Evolutionary conservation across 805 yeast species (phyloP).

Genomic region (Sugiyamaella valdiviana): DNA sequence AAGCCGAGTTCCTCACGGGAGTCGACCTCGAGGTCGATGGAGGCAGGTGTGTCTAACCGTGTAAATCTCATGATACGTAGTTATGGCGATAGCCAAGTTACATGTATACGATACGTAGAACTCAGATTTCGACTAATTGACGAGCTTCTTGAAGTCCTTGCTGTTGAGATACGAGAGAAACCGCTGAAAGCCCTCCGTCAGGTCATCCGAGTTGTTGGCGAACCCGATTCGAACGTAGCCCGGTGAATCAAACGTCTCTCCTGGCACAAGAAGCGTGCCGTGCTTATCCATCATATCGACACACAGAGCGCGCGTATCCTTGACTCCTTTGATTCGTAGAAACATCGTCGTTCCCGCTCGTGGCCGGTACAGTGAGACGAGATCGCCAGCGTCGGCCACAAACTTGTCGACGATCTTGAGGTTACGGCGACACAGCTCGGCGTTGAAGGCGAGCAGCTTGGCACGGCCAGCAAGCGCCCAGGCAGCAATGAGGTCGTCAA

Average conservation of each 20-base stretch:
- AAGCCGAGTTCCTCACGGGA: conserved; percentile 36
- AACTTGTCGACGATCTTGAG: conserved; percentile 34
- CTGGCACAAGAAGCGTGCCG: conserved; percentile 42
- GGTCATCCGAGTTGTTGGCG: conserved; percentile 37
- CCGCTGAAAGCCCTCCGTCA: conserved; percentile 33
- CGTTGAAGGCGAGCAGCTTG: conserved; percentile 37
- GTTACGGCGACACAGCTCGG: conserved; percentile 37
- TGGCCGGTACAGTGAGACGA: conserved; percentile 39
- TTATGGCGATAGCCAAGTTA: background rate
- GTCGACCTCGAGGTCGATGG: conserved; percentile 35
- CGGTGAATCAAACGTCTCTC: conserved; percentile 40
- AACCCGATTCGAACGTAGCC: conserved; percentile 46
- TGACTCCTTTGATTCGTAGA: conserved; percentile 31
- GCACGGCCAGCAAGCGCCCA: conserved; percentile 37
- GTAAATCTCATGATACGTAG: no score
- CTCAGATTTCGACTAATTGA: background rate
- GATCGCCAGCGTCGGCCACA: conserved; percentile 31
- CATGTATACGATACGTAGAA: background rate
- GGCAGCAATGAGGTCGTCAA: conserved; percentile 43
- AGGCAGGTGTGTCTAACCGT: conserved; percentile 24
- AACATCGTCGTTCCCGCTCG: conserved; percentile 45
- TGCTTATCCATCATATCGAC: conserved; percentile 34
- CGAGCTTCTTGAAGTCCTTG: background rate
- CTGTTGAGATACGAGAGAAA: conserved; percentile 12
- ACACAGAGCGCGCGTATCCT: conserved; percentile 34